Base-by-base conservation (phyloP, 2,329 filamentous ascomycete genomes). In the Daldinia sp. region DNA sequence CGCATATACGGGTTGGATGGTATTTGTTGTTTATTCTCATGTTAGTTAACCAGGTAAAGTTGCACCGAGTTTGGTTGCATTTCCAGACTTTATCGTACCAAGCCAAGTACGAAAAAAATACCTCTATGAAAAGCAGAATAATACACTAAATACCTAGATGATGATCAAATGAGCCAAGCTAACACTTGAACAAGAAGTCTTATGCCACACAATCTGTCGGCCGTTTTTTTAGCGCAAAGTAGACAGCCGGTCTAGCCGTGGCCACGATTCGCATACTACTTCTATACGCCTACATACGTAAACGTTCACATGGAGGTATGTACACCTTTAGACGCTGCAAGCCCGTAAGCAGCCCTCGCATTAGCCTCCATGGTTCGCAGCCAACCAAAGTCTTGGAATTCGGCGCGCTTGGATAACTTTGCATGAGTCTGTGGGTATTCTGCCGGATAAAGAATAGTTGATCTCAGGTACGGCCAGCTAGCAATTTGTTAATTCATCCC, bases 401-500 rank as follows among this genome's bases (percentile, higher is more conserved):
- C 63, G 60, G 60, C 41, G 64, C 50, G 65, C 67, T 66, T 67
- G 69, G 73, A 74, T 72, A 69, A 65, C 62, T 63, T 28, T 70
- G 69, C 71, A 70, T 71, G 60, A 68, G 69, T 51, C 68, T 65
- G 69, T 73, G 71, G 73, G 67, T 70, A 72, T 67, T 70, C 60
- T 51, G 63, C 65, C 73, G 72, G 73, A 63, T 73, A 73, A 74
- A 74, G 55, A 67, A 60, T 57, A 66, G 70, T 62, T 57, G 62
- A 73, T 72, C 68, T 67, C 35, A 39, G 35, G 13, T 61, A 39
- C 28, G 63, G 42, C 55, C 59, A 63, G 55, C 60, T 69, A 26
- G 65, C 60, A 68, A 55, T 33, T 44, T 55, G 48, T 42, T 42
- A 62, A 41, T 59, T 58, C 60, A 48, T 57, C 68, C 62, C 59